Conservation (phyloP, 257 asterid species). For the Craterostigma plantagineum region DNA sequence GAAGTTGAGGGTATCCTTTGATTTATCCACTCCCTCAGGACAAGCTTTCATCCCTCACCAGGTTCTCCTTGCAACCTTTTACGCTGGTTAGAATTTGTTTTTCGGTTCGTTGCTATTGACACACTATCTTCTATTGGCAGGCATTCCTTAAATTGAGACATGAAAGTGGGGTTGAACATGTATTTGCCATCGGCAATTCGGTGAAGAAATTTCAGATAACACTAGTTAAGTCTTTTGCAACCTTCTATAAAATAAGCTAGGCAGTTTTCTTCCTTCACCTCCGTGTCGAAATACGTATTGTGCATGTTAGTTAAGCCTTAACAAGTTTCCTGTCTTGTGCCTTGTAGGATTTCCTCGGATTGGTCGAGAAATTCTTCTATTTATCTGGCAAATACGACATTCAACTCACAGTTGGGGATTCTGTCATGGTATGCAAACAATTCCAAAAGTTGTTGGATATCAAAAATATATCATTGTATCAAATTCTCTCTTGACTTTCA, state of each 20-base stretch:
- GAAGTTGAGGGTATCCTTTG: slow-evolving; percentile 60
- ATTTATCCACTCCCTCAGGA: slow-evolving; percentile 59
- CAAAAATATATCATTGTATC: not conserved
- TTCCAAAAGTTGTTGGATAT: not conserved
- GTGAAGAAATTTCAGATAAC: slow-evolving; percentile 53
- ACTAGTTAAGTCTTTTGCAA: slow-evolving; percentile 47
- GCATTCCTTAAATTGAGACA: slow-evolving; percentile 71
- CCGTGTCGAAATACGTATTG: not conserved
- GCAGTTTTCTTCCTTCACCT: not conserved
- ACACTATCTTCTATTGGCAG: slow-evolving; percentile 25
- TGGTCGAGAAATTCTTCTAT: slow-evolving; percentile 82
- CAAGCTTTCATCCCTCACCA: slow-evolving; percentile 76
- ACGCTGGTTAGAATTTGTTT: slow-evolving; percentile 1
- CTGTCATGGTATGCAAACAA: slow-evolving; percentile 44
- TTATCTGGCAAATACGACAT: slow-evolving; percentile 76
- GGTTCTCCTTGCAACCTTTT: slow-evolving; percentile 24
- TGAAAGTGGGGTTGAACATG: slow-evolving; percentile 78
- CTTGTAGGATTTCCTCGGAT: slow-evolving; percentile 92
- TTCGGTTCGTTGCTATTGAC: slow-evolving; percentile 8
- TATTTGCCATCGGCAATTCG: slow-evolving; percentile 61
- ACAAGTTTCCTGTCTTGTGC: too few species aligned
- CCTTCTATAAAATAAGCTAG: slow-evolving; percentile 7
- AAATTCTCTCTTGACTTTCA: not conserved
- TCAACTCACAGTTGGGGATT: slow-evolving; percentile 83
- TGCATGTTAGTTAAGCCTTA: not conserved